Evolutionary conservation across 2,329 filamentous ascomycete species (phyloP).

Genomic region (Ophiostoma ulmi): DNA sequence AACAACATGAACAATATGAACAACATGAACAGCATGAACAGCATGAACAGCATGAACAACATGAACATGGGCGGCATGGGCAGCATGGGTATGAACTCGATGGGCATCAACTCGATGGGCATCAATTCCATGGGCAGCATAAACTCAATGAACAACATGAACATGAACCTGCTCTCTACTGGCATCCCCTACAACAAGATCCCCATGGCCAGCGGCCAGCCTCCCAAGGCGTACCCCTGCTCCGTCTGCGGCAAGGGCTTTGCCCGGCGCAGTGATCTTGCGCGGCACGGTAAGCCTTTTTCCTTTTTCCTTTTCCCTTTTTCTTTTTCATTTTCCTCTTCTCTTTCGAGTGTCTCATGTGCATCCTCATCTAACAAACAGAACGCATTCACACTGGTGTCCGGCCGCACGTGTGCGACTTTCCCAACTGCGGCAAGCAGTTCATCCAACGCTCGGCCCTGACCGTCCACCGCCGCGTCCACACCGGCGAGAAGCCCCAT

Average conservation of each 20-base stretch:
- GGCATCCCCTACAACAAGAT: constrained; percentile 30
- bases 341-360: too few relatives aligned
- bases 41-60: not conserved
- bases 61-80: constrained; percentile 3
- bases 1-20: not conserved
- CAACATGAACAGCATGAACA: not conserved
- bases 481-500: constrained; percentile 97
- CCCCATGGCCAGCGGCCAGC: constrained; percentile 26
- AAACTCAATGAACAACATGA: not conserved
- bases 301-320: constrained; percentile 5
- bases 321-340: not conserved
- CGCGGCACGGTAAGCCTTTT: constrained; percentile 73
- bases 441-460: constrained; percentile 96
- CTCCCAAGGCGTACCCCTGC: constrained; percentile 72
- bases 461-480: constrained; percentile 90
- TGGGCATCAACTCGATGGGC: not conserved
- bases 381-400: constrained; percentile 93
- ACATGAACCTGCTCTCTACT: constrained; percentile 22
- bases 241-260: constrained; percentile 88
- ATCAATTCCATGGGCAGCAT: not conserved
- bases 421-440: constrained; percentile 81
- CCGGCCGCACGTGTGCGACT: constrained; percentile 88
- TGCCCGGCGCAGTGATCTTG: constrained; percentile 86
- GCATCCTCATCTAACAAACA: constrained; percentile 36
- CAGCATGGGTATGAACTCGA: not conserved